Percentiles rank a stretch among this genome's conserved stretches.
phyloP scores from a whole-genome alignment of 805 yeast genomes.

The Zygoascus ofunaensis region DNA sequence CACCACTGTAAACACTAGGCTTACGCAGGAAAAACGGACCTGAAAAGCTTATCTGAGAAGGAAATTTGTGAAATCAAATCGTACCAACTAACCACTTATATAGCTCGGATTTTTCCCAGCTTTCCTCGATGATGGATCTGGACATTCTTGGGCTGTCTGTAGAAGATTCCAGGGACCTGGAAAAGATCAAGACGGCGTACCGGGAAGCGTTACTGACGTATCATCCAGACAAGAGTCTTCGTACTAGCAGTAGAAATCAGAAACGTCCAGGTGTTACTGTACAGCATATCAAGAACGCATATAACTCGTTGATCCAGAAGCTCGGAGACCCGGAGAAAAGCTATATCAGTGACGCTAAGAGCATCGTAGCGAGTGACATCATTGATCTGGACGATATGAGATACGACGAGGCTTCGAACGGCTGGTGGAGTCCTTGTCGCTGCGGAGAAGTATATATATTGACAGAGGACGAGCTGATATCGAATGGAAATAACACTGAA shows the following conservation, averaged over 20 bases:
- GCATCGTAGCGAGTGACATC: conserved; percentile 63
- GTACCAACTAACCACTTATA: too few relatives aligned
- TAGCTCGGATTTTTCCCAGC: too few relatives aligned
- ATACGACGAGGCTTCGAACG: conserved; percentile 21
- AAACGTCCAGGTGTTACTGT: conserved; percentile 22
- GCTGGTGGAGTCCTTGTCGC: conserved; percentile 28
- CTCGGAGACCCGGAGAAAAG: conserved; percentile 36
- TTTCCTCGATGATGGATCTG: too few relatives aligned
- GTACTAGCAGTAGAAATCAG: not conserved
- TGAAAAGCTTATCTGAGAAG: too few relatives aligned
- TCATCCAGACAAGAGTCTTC: conserved; percentile 78
- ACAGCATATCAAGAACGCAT: conserved; percentile 54
- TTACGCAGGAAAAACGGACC: too few relatives aligned
- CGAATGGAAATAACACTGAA: conserved; percentile 47
- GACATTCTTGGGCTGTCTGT: conserved; percentile 3
- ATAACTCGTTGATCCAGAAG: conserved; percentile 39
- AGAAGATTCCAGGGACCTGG: not conserved
- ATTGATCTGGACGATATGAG: conserved; percentile 56
- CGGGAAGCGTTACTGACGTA: conserved; percentile 44
- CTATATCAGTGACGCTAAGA: conserved; percentile 23
- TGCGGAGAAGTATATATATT: conserved; percentile 49
- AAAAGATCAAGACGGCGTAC: conserved; percentile 53
- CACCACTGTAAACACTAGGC: too few relatives aligned
- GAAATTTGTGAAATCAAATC: too few relatives aligned
- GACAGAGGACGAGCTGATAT: conserved; percentile 52